Percentiles rank a stretch among this genome's conserved stretches.
phyloP scores from a whole-genome alignment of 495 filamentous ascomycete genomes.

The Penicillium parvum region DNA sequence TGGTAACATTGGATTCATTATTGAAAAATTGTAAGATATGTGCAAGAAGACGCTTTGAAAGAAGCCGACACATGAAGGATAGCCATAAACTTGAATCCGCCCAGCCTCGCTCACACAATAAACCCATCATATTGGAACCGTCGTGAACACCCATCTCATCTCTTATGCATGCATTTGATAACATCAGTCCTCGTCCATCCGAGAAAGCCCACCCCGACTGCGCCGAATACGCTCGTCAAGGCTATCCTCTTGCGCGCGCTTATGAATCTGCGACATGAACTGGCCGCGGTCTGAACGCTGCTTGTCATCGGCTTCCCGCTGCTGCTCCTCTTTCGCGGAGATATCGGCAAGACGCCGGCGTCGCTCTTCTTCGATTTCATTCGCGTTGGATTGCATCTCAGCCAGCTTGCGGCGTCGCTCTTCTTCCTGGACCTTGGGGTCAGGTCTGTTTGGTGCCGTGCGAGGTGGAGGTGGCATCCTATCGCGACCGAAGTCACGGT shows the following conservation, averaged over 20 bases:
- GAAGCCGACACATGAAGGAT: too few relatives aligned
- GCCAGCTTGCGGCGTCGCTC: conserved; percentile 61
- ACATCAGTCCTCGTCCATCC: conserved; percentile 31
- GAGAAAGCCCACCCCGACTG: conserved; percentile 36
- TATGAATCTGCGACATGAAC: conserved; percentile 40
- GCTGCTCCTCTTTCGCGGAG: conserved; percentile 57
- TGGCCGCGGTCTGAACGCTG: conserved; percentile 39
- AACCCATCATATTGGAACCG: too few relatives aligned
- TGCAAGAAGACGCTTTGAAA: too few relatives aligned
- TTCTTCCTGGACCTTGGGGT: conserved; percentile 30
- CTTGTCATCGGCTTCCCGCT: conserved; percentile 57
- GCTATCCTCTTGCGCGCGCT: conserved; percentile 37
- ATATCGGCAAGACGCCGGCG: conserved; percentile 65
- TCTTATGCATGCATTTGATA: too few relatives aligned
- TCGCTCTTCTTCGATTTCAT: conserved; percentile 69
- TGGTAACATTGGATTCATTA: too few relatives aligned
- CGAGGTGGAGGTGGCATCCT: conserved; percentile 10
- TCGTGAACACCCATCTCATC: too few relatives aligned
- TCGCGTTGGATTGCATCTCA: conserved; percentile 85
- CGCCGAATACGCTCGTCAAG: conserved; percentile 41
- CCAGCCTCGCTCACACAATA: too few relatives aligned
- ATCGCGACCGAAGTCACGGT: conserved; percentile 21
- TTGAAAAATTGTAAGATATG: too few relatives aligned
- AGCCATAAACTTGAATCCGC: too few relatives aligned
- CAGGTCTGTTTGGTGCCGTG: conserved; percentile 10